These are phyloP conservation scores for Stephania yunnanensis DNA, from an alignment of 164 flowering plant genomes.

Conservation along the genomic window DNA sequence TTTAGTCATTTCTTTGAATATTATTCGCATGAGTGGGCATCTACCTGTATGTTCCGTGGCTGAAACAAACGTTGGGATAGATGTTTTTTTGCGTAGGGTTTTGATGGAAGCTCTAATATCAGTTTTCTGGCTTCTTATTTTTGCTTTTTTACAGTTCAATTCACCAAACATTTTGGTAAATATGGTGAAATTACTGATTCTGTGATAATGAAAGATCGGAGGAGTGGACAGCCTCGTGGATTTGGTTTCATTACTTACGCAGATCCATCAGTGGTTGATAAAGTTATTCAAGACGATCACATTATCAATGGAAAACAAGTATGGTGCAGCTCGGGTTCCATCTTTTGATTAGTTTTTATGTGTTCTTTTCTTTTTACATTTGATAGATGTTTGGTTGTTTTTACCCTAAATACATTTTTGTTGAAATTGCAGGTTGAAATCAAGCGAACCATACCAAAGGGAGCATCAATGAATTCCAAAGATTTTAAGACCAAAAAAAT, in stretches of 20 bases:
- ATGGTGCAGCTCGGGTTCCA: conserved; percentile 14
- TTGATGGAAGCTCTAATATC: background rate
- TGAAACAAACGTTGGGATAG: background rate
- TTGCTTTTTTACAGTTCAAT: conserved; percentile 42
- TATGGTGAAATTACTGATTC: conserved; percentile 85
- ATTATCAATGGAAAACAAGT: conserved; percentile 78
- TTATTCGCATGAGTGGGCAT: background rate
- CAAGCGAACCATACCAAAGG: conserved; percentile 82
- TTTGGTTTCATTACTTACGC: conserved; percentile 91
- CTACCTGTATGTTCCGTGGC: background rate
- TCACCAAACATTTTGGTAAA: conserved; percentile 61
- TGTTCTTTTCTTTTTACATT: conserved; percentile 1
- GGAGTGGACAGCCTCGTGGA: conserved; percentile 75
- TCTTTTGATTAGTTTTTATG: background rate
- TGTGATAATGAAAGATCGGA: conserved; percentile 84
- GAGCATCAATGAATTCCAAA: conserved; percentile 36
- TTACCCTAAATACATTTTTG: conserved; percentile 3
- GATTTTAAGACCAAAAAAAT: conserved; percentile 86
- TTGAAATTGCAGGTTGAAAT: conserved; percentile 59
- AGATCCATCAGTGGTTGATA: conserved; percentile 74
- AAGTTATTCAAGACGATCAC: conserved; percentile 67
- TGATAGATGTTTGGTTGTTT: background rate
- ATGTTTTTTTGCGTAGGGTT: background rate
- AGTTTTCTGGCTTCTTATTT: background rate
- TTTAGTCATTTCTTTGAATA: background rate